These are phyloP conservation scores for Plenodomus biglobosus DNA, from an alignment of 2,329 filamentous ascomycete genomes.

Conservation along the genomic window DNA sequence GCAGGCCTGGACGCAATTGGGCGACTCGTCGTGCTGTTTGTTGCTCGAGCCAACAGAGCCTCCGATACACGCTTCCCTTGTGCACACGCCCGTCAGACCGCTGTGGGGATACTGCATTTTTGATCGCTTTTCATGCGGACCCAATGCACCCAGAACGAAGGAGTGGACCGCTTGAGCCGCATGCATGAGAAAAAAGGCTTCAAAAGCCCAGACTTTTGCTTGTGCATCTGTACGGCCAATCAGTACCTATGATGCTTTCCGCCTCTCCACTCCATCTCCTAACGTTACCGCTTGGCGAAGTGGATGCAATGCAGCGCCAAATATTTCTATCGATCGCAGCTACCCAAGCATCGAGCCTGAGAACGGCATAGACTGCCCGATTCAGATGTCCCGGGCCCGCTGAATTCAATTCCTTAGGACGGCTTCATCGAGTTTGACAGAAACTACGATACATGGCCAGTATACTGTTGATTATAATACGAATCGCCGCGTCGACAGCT, in stretches of 20 bases:
- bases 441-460: too few relatives aligned
- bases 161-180: not conserved
- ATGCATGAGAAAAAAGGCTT: not conserved
- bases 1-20: constrained; percentile 2
- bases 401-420: too few relatives aligned
- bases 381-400: too few relatives aligned
- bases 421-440: too few relatives aligned
- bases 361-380: too few relatives aligned
- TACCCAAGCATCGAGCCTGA: too few relatives aligned
- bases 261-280: too few relatives aligned
- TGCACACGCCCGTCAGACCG: not conserved
- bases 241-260: not conserved
- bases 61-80: constrained; percentile 1
- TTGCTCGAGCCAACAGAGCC: constrained; percentile 1
- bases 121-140: not conserved
- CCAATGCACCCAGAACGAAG: not conserved
- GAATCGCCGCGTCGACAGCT: too few relatives aligned
- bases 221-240: not conserved
- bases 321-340: too few relatives aligned
- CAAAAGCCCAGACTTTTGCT: not conserved
- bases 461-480: too few relatives aligned
- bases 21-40: not conserved
- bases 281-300: too few relatives aligned
- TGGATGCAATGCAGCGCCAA: too few relatives aligned
- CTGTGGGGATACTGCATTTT: constrained; percentile 1